Base-by-base conservation (phyloP, 495 filamentous ascomycete genomes). In the Hypoxylon perforatum region DNA sequence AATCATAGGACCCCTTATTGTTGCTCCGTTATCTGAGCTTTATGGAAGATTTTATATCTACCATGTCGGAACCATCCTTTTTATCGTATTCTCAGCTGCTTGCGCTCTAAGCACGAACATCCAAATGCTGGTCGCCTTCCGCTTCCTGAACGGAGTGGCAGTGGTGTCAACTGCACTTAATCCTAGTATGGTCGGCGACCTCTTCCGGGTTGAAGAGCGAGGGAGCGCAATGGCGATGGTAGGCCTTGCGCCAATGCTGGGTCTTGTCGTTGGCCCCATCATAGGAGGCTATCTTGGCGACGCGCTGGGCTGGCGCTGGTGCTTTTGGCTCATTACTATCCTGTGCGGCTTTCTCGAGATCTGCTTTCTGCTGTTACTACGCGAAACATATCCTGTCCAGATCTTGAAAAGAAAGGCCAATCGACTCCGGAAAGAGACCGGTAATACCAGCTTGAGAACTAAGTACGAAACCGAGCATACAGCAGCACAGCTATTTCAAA, bases 11-110 rank as follows among this genome's bases (percentile, higher is more conserved):
- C 78, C 78, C 8, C 70, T 80, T 12, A 78, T 89, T 33, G 75
- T 91, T 3, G 87, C 87, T 0, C 90, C 90, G 0, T 48, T 91
- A 4, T 86, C 83, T 42, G 90, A 92, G 65, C 74, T 89, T 33
- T 88, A 88, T 67, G 90, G 90, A 11, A 80, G 90, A 8, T 65
- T 81, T 4, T 67, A 66, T 1, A 48, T 87, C 45, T 89, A 85
- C 75, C 77, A 85, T 63, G 60, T 71, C 21, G 79, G 81, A 62
- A 87, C 85, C 62, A 53, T 82, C 39, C 74, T 76, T 1, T 81
- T 80, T 73, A 58, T 82, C 30, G 46, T 72, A 18, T 87, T 81
- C 53, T 80, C 76, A 0, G 63, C 82, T 17, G 80, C 69, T 7
- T 84, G 81, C 56, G 82, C 82, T 1, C 42, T 81, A 10, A 73